These are phyloP conservation scores for Wallacemonas collosoma DNA, from an alignment of 208 protist genomes.

Conservation along the genomic window DNA sequence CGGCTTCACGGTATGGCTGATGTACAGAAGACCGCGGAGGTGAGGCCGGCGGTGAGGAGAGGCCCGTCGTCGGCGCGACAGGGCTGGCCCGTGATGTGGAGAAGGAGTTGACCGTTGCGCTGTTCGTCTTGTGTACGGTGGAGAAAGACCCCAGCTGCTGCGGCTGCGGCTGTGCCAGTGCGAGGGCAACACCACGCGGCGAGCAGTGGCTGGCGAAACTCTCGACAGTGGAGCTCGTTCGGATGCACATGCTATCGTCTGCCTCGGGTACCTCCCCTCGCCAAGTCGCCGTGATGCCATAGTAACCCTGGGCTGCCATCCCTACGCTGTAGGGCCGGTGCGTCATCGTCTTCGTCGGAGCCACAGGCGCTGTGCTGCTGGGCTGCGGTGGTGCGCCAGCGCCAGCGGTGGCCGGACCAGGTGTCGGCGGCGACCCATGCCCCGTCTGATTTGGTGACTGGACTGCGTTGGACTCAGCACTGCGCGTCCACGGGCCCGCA, in stretches of 20 bases:
- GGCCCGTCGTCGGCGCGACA: neutral
- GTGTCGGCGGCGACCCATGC: neutral
- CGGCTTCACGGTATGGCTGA: neutral
- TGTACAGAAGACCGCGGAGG: constrained; percentile 9
- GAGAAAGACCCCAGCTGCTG: too few relatives aligned
- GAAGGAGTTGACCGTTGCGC: neutral
- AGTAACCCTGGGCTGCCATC: neutral
- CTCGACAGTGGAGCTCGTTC: neutral
- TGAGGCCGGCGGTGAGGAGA: constrained; percentile 1
- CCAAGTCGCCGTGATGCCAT: neutral
- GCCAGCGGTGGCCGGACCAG: neutral
- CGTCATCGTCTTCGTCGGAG: constrained; percentile 12
- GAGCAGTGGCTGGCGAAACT: neutral
- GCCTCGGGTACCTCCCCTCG: neutral
- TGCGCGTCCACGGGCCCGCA: neutral
- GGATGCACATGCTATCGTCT: neutral
- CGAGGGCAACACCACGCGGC: neutral
- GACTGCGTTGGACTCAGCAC: neutral
- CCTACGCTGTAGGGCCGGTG: constrained; percentile 9
- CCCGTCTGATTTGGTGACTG: neutral
- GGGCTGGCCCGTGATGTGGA: neutral
- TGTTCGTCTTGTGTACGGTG: too few relatives aligned
- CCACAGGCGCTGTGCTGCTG: too few relatives aligned
- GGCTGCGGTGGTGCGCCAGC: too few relatives aligned
- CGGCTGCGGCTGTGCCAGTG: neutral